These are phyloP conservation scores for Oxytropis ochrocephala DNA, from an alignment of 306 rosid species.

Conservation along the genomic window DNA sequence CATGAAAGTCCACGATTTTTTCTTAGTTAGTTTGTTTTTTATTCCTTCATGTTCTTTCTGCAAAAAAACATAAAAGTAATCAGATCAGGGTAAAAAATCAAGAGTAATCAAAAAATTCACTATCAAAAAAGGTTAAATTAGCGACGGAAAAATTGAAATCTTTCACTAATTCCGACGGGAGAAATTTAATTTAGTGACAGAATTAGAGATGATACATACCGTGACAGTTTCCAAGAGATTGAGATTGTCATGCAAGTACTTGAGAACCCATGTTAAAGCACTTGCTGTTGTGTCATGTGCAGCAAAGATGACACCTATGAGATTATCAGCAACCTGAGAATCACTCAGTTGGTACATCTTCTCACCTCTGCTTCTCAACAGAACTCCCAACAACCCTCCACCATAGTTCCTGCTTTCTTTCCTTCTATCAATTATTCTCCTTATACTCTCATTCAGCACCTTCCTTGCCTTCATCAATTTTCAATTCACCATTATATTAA, in stretches of 20 bases:
- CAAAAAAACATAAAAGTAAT: neutral
- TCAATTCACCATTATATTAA: neutral
- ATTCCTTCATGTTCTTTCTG: conserved; percentile 81
- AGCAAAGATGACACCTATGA: conserved; percentile 88
- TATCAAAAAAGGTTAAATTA: too few relatives aligned
- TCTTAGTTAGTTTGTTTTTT: conserved; percentile 17
- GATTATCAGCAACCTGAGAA: conserved; percentile 77
- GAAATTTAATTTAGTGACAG: too few relatives aligned
- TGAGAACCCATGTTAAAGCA: conserved; percentile 72
- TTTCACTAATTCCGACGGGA: neutral
- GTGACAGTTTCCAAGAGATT: conserved; percentile 54
- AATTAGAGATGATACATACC: neutral
- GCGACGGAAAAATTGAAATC: too few relatives aligned
- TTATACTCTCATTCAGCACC: conserved; percentile 48
- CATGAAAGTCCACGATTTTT: conserved; percentile 62
- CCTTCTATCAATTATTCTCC: conserved; percentile 51
- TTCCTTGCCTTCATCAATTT: conserved; percentile 64
- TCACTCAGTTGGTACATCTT: conserved; percentile 32
- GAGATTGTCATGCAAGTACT: conserved; percentile 64
- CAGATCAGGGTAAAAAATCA: neutral
- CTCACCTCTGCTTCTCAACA: conserved; percentile 33
- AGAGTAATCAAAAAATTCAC: neutral
- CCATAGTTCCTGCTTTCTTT: conserved; percentile 29
- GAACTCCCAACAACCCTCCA: conserved; percentile 52
- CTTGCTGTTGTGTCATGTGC: conserved; percentile 96